These are phyloP conservation scores for Globisporangium lucens DNA, from an alignment of 352 stramenopile species.

Conservation along the genomic window DNA sequence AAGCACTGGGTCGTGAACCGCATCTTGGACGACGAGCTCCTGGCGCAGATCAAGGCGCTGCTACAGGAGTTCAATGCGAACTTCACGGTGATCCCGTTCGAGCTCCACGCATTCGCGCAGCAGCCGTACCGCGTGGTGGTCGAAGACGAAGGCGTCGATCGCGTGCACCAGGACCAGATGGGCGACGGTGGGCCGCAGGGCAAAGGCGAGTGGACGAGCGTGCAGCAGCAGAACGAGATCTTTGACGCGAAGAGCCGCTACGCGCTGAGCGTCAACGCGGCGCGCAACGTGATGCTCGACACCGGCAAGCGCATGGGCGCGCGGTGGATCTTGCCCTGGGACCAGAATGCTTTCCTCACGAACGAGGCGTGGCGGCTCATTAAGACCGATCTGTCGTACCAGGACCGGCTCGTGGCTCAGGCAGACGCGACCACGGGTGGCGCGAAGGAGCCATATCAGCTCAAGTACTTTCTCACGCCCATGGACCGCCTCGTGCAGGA, in stretches of 20 bases:
- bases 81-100: conserved; percentile 45
- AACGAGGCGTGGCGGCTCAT: conserved; percentile 40
- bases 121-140: conserved; percentile 38
- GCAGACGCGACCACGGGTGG: not conserved
- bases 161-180: conserved; percentile 23
- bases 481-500: conserved; percentile 47
- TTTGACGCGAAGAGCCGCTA: conserved; percentile 54
- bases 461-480: conserved; percentile 54
- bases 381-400: conserved; percentile 20
- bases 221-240: conserved; percentile 32
- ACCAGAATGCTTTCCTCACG: conserved; percentile 53
- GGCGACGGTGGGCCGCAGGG: not conserved
- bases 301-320: conserved; percentile 31
- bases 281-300: conserved; percentile 46
- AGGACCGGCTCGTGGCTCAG: conserved; percentile 9
- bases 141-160: conserved; percentile 36
- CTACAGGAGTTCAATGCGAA: conserved; percentile 29
- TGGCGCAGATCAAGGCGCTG: conserved; percentile 28
- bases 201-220: conserved; percentile 30
- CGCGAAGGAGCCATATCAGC: conserved; percentile 2
- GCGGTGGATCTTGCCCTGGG: conserved; percentile 50
- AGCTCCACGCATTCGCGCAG: conserved; percentile 29
- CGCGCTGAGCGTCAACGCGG: conserved; percentile 45
- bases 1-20: conserved; percentile 60
- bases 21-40: conserved; percentile 28